Conservation (phyloP, 2,329 filamentous ascomycete genomes). For the Cercospora zeae-maydis region DNA sequence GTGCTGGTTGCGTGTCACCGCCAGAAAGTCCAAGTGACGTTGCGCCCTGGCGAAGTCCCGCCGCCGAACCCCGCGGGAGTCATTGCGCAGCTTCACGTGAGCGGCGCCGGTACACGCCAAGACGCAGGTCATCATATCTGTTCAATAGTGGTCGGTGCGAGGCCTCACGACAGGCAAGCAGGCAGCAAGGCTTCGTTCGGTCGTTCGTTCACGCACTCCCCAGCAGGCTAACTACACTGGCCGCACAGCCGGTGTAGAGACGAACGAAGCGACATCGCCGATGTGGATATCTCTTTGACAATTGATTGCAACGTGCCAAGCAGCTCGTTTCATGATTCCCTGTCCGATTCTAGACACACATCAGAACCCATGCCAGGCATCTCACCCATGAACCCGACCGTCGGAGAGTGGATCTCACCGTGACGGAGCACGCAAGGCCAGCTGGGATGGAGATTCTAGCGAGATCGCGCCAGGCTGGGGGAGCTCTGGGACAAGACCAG, state of each 20-base stretch:
- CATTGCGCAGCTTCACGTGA: neutral
- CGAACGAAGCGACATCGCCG: neutral
- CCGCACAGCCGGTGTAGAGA: neutral
- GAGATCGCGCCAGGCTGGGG: constrained; percentile 7
- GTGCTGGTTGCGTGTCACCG: constrained; percentile 1
- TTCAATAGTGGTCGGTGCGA: neutral
- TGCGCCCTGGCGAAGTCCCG: neutral
- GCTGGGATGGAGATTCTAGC: constrained; percentile 3
- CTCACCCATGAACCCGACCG: neutral
- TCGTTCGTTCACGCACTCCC: neutral
- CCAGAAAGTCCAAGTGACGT: neutral
- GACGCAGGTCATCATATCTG: too few species aligned
- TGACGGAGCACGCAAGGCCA: constrained; percentile 3
- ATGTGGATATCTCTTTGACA: constrained; percentile 5
- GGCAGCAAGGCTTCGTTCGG: neutral
- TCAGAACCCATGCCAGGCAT: neutral
- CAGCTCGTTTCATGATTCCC: neutral
- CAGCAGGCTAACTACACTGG: neutral
- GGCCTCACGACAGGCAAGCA: neutral
- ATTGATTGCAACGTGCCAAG: neutral
- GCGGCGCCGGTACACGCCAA: neutral
- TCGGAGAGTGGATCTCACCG: neutral
- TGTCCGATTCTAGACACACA: neutral
- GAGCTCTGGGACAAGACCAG: neutral
- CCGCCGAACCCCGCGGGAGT: neutral